Evolutionary conservation across 495 filamentous ascomycete genomes (phyloP), one percentile per base, ranked within the genome.

Genomic region (Friedmanniomyces simplex): DNA sequence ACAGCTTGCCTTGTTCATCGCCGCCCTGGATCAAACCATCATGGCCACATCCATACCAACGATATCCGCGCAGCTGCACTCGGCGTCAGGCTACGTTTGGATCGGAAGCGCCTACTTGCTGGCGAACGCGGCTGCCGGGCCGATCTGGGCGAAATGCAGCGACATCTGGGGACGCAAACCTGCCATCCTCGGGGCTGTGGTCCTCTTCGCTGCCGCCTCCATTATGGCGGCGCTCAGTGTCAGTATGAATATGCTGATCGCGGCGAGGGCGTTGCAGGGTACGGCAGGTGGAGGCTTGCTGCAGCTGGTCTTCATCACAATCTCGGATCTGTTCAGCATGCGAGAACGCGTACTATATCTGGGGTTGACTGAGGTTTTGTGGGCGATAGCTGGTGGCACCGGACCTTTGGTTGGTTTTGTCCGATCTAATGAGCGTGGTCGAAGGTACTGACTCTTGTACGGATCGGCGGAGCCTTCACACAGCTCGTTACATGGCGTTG

Each of bases 31-130:
- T 63, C 76, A 80, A 65, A 82, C 79, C 50, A 82, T 84, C 64
- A 79, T 84, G 55, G 71, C 80, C 1, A 81, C 80, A 11, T 77
- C 81, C 0, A 75, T 83, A 21, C 79, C 66, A 54, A 76, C 68
- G 66, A 83, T 74, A 69, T 76, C 80, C 1, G 66, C 75, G 1
- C 71, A 82, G 26, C 69, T 87, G n/a, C 68, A 80, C 32, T 80
- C 81, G 16, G 76, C 77, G 8, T 68, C 78, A 1, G 82, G 82
- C 24, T 61, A 61, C 67, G 72, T 76, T 32, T 86, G 83, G 83
- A 81, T 87, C 55, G 83, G 83, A 21, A 79, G 76, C 41, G 82
- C 84, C 12, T 89, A 84, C 61, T 68, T 80, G 36, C 71, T 80
- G 18, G 76, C 77, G 2, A 77, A 74, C 64, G 75, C 79, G 0